Percentiles rank a stretch among this genome's conserved stretches.
These are phyloP conservation scores for Middelhovenomyces tepae DNA, from an alignment of 805 yeast species.

Conservation along the genomic window DNA sequence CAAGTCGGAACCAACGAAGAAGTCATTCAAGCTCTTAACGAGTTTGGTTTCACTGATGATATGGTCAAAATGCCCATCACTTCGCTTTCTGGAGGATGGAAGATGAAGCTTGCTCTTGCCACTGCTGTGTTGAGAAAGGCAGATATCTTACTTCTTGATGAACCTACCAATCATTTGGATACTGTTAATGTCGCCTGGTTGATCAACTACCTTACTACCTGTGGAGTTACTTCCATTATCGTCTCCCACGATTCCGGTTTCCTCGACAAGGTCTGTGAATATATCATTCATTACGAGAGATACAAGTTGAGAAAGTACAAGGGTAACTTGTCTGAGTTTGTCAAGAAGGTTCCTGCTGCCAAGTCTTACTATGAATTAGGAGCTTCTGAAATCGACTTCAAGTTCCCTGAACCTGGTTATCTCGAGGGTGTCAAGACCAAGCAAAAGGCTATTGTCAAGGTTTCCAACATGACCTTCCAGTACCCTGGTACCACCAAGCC, in stretches of 20 bases:
- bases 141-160: conserved; percentile 94
- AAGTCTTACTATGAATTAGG: conserved; percentile 97
- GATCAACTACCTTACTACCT: conserved; percentile 96
- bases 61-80: conserved; percentile 92
- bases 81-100: conserved; percentile 99
- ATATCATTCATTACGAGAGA: conserved; percentile 99
- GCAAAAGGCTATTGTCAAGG: conserved; percentile 99
- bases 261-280: conserved; percentile 95
- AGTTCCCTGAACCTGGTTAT: conserved; percentile 99
- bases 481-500: conserved; percentile 98
- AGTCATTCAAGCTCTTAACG: conserved; percentile 67
- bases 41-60: conserved; percentile 89
- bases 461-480: conserved; percentile 95
- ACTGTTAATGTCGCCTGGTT: conserved; percentile 99
- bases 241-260: conserved; percentile 99
- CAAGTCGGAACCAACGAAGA: conserved; percentile 66
- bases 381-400: conserved; percentile 94
- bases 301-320: conserved; percentile 98
- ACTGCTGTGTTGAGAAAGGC: conserved; percentile 99
- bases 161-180: conserved; percentile 99
- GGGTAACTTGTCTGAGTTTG: conserved; percentile 99
- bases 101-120: conserved; percentile 98
- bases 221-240: conserved; percentile 97
- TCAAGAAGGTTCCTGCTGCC: conserved; percentile 97
- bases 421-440: conserved; percentile 99